These are phyloP conservation scores for Haberlea rhodopensis DNA, from an alignment of 257 asterid genomes.

Conservation along the genomic window DNA sequence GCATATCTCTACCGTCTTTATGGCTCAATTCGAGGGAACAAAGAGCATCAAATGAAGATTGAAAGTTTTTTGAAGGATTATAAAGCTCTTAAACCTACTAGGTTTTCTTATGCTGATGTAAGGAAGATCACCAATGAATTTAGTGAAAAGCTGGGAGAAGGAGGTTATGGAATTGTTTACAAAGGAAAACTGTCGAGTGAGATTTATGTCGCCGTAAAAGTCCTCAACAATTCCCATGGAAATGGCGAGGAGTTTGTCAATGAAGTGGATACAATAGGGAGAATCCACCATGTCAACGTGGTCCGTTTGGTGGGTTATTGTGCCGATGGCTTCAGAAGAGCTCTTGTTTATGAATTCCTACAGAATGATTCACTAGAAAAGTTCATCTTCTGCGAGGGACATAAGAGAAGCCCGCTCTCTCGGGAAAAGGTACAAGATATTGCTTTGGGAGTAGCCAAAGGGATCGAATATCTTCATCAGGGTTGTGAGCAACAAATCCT, in stretches of 20 bases:
- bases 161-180: constrained; percentile 36
- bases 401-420: constrained; percentile 7
- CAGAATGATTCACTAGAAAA: constrained; percentile 33
- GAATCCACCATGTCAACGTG: constrained; percentile 31
- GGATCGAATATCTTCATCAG: constrained; percentile 35
- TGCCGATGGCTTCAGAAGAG: constrained; percentile 34
- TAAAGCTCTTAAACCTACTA: constrained; percentile 35
- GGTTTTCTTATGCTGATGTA: constrained; percentile 43
- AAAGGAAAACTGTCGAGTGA: constrained; percentile 32
- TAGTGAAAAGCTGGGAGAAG: constrained; percentile 31
- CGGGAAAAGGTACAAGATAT: constrained; percentile 27
- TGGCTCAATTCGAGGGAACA: constrained; percentile 12
- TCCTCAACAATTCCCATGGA: constrained; percentile 22
- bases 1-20: constrained; percentile 14
- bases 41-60: constrained; percentile 32
- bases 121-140: constrained; percentile 36
- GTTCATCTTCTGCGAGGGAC: constrained; percentile 9
- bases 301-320: constrained; percentile 37
- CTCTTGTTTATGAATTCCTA: constrained; percentile 30
- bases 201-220: constrained; percentile 30
- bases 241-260: constrained; percentile 34
- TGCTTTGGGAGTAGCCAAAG: constrained; percentile 33
- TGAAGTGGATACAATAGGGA: constrained; percentile 31
- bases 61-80: constrained; percentile 39
- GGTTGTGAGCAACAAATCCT: constrained; percentile 36